A percentile compares a stretch with the other conserved stretches of the same genome.
Conservation (phyloP, 2,329 filamentous ascomycete species). For the Ophiocordyceps camponoti-floridani region DNA sequence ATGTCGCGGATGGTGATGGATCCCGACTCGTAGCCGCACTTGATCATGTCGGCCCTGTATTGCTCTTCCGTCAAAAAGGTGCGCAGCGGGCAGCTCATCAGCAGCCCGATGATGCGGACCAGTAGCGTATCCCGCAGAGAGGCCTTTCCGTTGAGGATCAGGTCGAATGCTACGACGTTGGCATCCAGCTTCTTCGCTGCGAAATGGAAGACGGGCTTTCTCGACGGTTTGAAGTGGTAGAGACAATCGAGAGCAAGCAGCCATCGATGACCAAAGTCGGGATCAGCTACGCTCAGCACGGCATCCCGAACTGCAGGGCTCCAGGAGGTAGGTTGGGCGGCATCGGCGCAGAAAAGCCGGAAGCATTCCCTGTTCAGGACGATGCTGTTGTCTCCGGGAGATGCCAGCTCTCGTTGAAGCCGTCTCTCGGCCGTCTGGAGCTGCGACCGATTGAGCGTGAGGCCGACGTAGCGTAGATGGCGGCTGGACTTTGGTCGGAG, state of each 20-base stretch:
- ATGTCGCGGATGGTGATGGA: slow-evolving; percentile 28
- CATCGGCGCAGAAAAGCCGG: slow-evolving; percentile 28
- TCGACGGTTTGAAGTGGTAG: slow-evolving; percentile 37
- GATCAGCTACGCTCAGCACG: slow-evolving; percentile 10
- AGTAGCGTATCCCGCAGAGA: slow-evolving; percentile 11
- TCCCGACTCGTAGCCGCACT: slow-evolving; percentile 25
- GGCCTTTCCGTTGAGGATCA: slow-evolving; percentile 20
- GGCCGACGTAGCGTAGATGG: slow-evolving; percentile 28
- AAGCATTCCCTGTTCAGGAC: slow-evolving; percentile 7
- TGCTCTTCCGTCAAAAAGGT: slow-evolving; percentile 27
- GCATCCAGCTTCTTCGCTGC: slow-evolving; percentile 22
- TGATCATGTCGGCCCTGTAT: slow-evolving; percentile 25
- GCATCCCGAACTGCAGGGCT: slow-evolving; percentile 6
- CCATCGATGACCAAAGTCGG: slow-evolving; percentile 20
- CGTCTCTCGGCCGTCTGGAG: slow-evolving; percentile 17
- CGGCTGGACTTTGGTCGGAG: slow-evolving; percentile 6
- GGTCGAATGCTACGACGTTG: slow-evolving; percentile 36
- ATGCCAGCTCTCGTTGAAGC: slow-evolving; percentile 8
- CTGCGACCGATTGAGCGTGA: slow-evolving; percentile 30
- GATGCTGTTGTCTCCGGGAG: background rate
- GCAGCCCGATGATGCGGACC: slow-evolving; percentile 22
- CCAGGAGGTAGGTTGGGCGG: slow-evolving; percentile 27
- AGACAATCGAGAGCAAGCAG: slow-evolving; percentile 36
- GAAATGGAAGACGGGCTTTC: slow-evolving; percentile 24
- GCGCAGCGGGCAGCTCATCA: slow-evolving; percentile 27